Percentiles rank a stretch among this genome's conserved stretches.
Conservation (phyloP, 441 rosid genomes). For the Eutrema salsugineum region DNA sequence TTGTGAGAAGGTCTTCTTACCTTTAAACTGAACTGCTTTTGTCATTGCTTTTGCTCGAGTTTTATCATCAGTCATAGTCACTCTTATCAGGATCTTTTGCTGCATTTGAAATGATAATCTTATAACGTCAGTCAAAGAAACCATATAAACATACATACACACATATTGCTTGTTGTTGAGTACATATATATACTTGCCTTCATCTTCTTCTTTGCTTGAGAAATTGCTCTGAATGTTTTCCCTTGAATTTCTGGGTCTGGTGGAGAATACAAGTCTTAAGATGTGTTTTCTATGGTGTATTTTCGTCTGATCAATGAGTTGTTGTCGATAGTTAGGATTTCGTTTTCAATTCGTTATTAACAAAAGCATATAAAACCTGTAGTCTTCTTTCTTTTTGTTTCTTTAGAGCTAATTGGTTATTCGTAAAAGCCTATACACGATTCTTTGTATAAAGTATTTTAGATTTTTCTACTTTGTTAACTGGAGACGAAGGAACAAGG, state of each 20-base stretch:
- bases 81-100: constrained; percentile 34
- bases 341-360: constrained; percentile 19
- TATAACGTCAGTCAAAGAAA: neutral
- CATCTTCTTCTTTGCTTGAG: constrained; percentile 13
- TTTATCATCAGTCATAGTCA: constrained; percentile 27
- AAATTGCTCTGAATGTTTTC: neutral
- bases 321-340: constrained; percentile 15
- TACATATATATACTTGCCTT: constrained; percentile 11
- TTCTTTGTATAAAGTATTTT: neutral
- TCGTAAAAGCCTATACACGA: neutral
- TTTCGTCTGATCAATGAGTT: neutral
- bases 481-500: neutral
- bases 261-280: neutral
- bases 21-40: constrained; percentile 25
- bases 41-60: constrained; percentile 30
- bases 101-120: constrained; percentile 6
- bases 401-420: neutral
- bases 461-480: neutral
- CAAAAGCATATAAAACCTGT: constrained; percentile 7
- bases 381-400: too few species aligned
- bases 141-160: neutral
- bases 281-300: neutral
- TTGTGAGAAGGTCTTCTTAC: constrained; percentile 3
- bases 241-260: neutral
- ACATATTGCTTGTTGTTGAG: neutral